Evolutionary conservation across 2,329 filamentous ascomycete species (phyloP), one percentile per base, ranked within the genome.

Genomic region (Neurospora sp.): DNA sequence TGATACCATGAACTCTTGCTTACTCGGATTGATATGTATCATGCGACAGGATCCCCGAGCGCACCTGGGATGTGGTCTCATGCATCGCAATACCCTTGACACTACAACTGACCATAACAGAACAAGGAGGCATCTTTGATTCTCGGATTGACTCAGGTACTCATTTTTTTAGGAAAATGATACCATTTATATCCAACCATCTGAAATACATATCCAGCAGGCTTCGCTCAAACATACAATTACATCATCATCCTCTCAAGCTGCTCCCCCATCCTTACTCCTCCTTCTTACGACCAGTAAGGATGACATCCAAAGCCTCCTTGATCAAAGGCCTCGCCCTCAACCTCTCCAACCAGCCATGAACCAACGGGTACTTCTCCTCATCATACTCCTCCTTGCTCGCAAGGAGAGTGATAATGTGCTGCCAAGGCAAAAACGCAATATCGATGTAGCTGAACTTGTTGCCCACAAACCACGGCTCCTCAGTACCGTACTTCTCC

Each of bases 391-490:
- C 39, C 1, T 71, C 66, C 28, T n/a, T 66, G 17, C n/a, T n/a
- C 10, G 52, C 1, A 4, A 66, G 12, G 3, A 43, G 17, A 15
- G 2, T 4, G 8, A 19, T 38, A 23, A 65, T 23, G 10, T 23
- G 19, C 69, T 76, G 74, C 73, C 71, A 76, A 0, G 75, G 67
- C 5, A 72, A 39, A 8, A 74, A 76, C 1, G 75, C 67, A 11
- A 77, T 38, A 46, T 77, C 76, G 10, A 69, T 75, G 33, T 73
- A 77, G 3, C 74, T 73, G 67, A 72, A 66, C 69, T 73, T 74
- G 62, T 75, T 68, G 11, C 75, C 76, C 1, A 77, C 74, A 10
- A 77, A 69, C 76, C 75, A 77, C 66, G 73, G 73, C 10, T 71
- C 74, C 8, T 73, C 73, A 4, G 67, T 68, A 0, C 68, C 70